Base-by-base conservation (phyloP, 495 filamentous ascomycete species). In the Emericellopsis terricola region DNA sequence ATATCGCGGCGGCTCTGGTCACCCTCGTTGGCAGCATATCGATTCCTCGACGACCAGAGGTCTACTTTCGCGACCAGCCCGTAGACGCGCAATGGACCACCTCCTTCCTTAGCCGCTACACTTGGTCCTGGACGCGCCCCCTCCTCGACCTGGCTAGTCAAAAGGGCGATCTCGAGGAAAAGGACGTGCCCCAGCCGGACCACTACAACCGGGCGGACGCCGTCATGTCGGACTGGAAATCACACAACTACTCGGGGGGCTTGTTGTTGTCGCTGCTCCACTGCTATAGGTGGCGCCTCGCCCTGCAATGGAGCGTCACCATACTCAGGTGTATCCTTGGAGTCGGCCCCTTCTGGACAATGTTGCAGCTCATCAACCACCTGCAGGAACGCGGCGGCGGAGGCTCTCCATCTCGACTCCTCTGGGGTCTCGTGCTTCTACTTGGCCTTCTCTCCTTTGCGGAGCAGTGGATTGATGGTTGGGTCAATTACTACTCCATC, bases 341-440 rank as follows among this genome's bases (percentile, higher is more conserved):
- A 28, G 80, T 84, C 35, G 68, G 66, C 0, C 81, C 81, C 1
- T 79, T 83, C 41, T 64, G 76, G 34, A 71, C 77, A 8, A 64
- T 80, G 34, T 64, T 71, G 36, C 62, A 73, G 30, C 61, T 89
- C 16, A 51, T 89, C 14, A 57, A 48, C 19, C 21, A 13, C 46
- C 13, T 35, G 2, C 19, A 35, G 13, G 19, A 17, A 23, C 20
- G 23, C 11, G 23, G 23, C 11, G 23, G 23, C 23, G 23, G 23
- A 6, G 23, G 23, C 11, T 26, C 23, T 6, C 23, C 23, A 6
- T 26, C 23, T 26, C 23, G 23, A 6, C 6, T 11, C 6, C 23
- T 26, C 23, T 26, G 23, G 23, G 23, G 23, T 26, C 23, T 26
- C n/a, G 24, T 35, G 5, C 4, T 35, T 17, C 27, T 23, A 3